Evolutionary conservation across 2,329 filamentous ascomycete genomes (phyloP).

Genomic region (Sporothrix mexicana): DNA sequence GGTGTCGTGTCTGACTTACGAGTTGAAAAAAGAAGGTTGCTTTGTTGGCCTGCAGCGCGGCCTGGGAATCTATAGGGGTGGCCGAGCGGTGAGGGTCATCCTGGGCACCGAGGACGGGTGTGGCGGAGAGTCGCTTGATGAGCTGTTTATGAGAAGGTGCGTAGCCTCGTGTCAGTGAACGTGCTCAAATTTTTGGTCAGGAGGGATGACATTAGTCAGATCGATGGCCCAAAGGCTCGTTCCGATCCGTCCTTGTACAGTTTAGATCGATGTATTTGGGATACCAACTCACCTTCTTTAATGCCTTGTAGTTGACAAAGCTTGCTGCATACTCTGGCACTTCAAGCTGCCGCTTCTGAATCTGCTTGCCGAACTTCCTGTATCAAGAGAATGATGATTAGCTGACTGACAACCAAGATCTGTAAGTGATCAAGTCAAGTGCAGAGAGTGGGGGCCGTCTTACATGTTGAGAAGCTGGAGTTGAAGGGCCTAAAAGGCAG

Average conservation of each 20-base stretch:
- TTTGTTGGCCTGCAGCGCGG: slow-evolving; percentile 92
- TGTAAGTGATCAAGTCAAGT: not conserved
- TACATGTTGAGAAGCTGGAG: slow-evolving; percentile 46
- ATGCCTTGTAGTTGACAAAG: slow-evolving; percentile 98
- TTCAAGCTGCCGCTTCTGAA: slow-evolving; percentile 98
- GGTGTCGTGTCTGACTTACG: slow-evolving; percentile 58
- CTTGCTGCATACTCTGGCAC: slow-evolving; percentile 98
- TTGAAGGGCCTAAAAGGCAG: slow-evolving; percentile 33
- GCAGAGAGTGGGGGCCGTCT: slow-evolving; percentile 37
- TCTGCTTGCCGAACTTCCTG: slow-evolving; percentile 99
- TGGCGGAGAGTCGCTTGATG: slow-evolving; percentile 97
- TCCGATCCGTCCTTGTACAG: not conserved
- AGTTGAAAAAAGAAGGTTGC: slow-evolving; percentile 98
- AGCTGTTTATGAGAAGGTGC: slow-evolving; percentile 62
- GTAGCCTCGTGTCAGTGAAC: not conserved
- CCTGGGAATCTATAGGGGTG: slow-evolving; percentile 74
- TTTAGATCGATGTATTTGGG: not conserved
- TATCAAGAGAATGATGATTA: not conserved
- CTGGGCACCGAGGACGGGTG: slow-evolving; percentile 80
- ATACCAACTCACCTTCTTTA: slow-evolving; percentile 75
- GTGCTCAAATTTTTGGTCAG: not conserved
- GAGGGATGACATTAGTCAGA: slow-evolving; percentile 30
- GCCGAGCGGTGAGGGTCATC: slow-evolving; percentile 62
- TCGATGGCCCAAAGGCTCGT: not conserved
- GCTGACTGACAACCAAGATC: not conserved